Percentiles rank a stretch among this genome's conserved stretches.
These are phyloP conservation scores for Verticillium albo-atrum DNA, from an alignment of 2,329 filamentous ascomycete genomes.

Conservation along the genomic window DNA sequence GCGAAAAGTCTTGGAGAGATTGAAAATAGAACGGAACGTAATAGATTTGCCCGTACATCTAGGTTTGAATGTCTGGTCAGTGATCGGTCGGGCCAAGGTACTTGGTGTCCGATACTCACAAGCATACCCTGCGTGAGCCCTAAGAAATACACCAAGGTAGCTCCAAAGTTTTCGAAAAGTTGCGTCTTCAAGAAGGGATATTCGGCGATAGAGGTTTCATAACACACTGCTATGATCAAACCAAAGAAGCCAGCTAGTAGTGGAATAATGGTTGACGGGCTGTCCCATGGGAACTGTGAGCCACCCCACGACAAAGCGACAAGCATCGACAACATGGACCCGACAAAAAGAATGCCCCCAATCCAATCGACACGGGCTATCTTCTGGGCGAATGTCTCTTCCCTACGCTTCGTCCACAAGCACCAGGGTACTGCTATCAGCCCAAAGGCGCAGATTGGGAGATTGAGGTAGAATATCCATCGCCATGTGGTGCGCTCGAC, in stretches of 20 bases:
- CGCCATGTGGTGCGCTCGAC: slow-evolving; percentile 34
- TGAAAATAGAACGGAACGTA: slow-evolving; percentile 33
- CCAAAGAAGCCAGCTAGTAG: slow-evolving; percentile 37
- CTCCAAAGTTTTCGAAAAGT: slow-evolving; percentile 22
- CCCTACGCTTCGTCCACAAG: slow-evolving; percentile 30
- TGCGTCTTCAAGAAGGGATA: slow-evolving; percentile 25
- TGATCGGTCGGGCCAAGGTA: not conserved
- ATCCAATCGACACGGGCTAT: slow-evolving; percentile 38
- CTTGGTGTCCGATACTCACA: slow-evolving; percentile 14
- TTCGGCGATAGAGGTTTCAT: slow-evolving; percentile 25
- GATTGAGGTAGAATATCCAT: slow-evolving; percentile 45
- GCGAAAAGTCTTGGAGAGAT: slow-evolving; percentile 24
- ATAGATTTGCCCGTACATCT: slow-evolving; percentile 25
- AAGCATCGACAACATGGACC: slow-evolving; percentile 37
- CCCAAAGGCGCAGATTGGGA: slow-evolving; percentile 36
- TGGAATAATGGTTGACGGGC: slow-evolving; percentile 33
- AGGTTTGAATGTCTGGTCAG: not conserved
- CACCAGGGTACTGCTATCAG: slow-evolving; percentile 35
- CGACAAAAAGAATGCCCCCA: slow-evolving; percentile 40
- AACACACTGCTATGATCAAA: slow-evolving; percentile 29
- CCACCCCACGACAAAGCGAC: slow-evolving; percentile 44
- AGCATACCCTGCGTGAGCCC: slow-evolving; percentile 27
- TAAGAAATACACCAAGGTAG: slow-evolving; percentile 23
- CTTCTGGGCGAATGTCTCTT: slow-evolving; percentile 25
- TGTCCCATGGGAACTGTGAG: slow-evolving; percentile 35